A percentile compares a stretch with the other conserved stretches of the same genome.
phyloP scores from a whole-genome alignment of 169 alveolate genomes.

The Miamiensis avidus region DNA sequence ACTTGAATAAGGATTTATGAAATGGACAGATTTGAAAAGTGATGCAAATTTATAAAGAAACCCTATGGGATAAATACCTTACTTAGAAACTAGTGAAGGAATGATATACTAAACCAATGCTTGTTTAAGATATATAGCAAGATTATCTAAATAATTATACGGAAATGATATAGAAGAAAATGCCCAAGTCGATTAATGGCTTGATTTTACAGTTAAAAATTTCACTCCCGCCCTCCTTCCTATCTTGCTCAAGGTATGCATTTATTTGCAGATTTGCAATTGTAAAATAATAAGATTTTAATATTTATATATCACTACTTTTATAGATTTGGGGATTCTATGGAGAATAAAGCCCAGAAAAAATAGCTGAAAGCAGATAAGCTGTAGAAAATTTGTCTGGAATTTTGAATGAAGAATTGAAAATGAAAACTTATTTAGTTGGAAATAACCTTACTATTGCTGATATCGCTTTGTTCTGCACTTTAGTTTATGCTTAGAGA shows the following conservation, averaged over 20 bases:
- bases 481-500: not conserved
- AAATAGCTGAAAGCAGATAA: not conserved
- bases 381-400: not conserved
- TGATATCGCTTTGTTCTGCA: not conserved
- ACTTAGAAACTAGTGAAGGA: not conserved
- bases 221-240: not conserved
- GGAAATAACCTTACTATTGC: not conserved
- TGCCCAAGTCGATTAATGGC: not conserved
- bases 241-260: not conserved
- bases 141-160: not conserved
- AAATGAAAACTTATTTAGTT: not conserved
- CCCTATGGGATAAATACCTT: not conserved
- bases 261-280: too few species aligned
- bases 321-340: not conserved
- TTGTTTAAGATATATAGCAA: not conserved
- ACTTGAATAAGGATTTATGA: not conserved
- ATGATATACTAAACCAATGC: not conserved
- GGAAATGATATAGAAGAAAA: not conserved
- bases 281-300: too few species aligned
- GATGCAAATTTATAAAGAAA: not conserved
- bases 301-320: not conserved
- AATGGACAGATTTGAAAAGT: not conserved
- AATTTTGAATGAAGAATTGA: not conserved
- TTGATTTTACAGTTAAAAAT: not conserved
- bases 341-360: not conserved